Evolutionary conservation across 192 early-diverging fungal genomes (phyloP).

Genomic region (Spinellus fusiger): DNA sequence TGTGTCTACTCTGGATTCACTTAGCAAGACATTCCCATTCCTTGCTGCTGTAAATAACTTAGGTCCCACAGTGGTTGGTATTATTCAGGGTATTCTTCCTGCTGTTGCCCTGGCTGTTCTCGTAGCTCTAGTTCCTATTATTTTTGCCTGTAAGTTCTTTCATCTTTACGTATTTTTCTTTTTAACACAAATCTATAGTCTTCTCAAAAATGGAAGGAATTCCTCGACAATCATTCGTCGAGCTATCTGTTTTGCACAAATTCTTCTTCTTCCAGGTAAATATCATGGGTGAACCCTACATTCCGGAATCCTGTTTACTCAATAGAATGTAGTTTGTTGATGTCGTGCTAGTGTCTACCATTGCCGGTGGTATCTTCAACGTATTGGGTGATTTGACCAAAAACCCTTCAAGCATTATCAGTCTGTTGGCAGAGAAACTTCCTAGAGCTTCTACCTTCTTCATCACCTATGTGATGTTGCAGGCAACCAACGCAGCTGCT

Average conservation of each 20-base stretch:
- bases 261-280: conserved; percentile 75
- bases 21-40: conserved; percentile 51
- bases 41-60: conserved; percentile 32
- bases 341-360: conserved; percentile 72
- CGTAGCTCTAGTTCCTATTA: conserved; percentile 59
- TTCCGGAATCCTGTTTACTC: too few species aligned
- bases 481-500: conserved; percentile 59
- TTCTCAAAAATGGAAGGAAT: conserved; percentile 58
- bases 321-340: conserved; percentile 77
- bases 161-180: neutral
- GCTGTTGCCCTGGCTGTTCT: conserved; percentile 61
- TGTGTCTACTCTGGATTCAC: conserved; percentile 44
- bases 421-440: conserved; percentile 50
- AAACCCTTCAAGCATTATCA: conserved; percentile 40
- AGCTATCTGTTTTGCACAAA: conserved; percentile 57
- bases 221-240: conserved; percentile 49
- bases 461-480: conserved; percentile 78
- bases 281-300: too few species aligned
- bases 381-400: conserved; percentile 37
- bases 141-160: conserved; percentile 49
- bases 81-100: conserved; percentile 75
- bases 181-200: conserved; percentile 17
- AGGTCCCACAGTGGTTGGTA: conserved; percentile 31
- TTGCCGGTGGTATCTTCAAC: conserved; percentile 57
- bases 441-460: conserved; percentile 78